These are phyloP conservation scores for Fusarium kyushuense DNA, from an alignment of 2,329 filamentous ascomycete species.

Conservation along the genomic window DNA sequence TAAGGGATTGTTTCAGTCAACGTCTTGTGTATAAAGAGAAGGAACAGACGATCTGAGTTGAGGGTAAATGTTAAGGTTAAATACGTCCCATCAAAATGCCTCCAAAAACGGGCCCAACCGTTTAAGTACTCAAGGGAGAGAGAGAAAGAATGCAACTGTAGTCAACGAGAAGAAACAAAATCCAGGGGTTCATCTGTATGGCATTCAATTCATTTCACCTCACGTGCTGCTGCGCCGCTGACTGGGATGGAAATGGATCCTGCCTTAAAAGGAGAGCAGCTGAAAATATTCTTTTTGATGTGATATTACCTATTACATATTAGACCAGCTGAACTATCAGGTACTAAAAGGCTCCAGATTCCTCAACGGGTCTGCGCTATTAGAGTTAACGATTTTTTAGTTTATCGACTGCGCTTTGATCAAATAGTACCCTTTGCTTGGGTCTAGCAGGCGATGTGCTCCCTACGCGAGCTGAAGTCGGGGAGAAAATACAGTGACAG, in stretches of 20 bases:
- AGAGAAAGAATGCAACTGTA: constrained; percentile 2
- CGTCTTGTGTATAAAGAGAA: constrained; percentile 11
- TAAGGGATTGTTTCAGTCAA: constrained; percentile 33
- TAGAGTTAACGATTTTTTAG: background rate
- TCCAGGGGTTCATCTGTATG: constrained; percentile 28
- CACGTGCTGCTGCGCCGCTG: constrained; percentile 16
- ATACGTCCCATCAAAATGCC: constrained; percentile 6
- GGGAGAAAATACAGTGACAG: too few relatives aligned
- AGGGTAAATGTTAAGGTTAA: background rate
- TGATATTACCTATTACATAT: background rate
- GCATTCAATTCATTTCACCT: constrained; percentile 17
- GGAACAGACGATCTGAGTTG: background rate
- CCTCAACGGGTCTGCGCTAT: constrained; percentile 5
- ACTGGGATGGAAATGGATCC: background rate
- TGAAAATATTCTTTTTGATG: background rate
- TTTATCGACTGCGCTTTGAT: background rate
- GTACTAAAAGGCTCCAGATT: background rate
- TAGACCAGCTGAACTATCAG: background rate
- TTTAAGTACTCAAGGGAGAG: constrained; percentile 3
- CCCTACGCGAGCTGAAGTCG: background rate
- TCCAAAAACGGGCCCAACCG: background rate
- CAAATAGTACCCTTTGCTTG: background rate
- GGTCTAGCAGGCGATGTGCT: too few relatives aligned
- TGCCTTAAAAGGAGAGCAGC: constrained; percentile 4
- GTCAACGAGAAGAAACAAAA: background rate